Percentiles rank a stretch among this genome's conserved stretches.
These are phyloP conservation scores for Erodium maritimum DNA, from an alignment of 345 rosid genomes.

Conservation along the genomic window DNA sequence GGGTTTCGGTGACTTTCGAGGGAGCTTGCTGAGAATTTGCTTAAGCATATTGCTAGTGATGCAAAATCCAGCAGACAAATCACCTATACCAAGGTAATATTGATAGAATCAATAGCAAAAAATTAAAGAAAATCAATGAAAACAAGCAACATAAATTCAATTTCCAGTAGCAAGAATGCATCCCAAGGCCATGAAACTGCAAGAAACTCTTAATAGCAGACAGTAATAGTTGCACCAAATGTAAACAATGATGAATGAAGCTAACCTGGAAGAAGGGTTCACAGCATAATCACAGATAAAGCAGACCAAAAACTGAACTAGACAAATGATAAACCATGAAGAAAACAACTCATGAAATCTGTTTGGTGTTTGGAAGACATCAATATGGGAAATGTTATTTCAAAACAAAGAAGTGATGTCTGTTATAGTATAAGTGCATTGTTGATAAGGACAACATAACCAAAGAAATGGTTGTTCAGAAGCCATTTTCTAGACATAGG, in stretches of 20 bases:
- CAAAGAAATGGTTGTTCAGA: not conserved
- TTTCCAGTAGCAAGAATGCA: not conserved
- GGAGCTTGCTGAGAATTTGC: conserved; percentile 72
- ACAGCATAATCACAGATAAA: not conserved
- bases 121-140: not conserved
- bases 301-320: not conserved
- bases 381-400: too few species aligned
- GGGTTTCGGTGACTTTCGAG: conserved; percentile 43
- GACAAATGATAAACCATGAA: not conserved
- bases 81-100: conserved; percentile 12
- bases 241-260: not conserved
- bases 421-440: not conserved
- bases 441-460: not conserved
- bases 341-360: not conserved
- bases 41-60: conserved; percentile 42
- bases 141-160: not conserved
- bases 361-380: too few species aligned
- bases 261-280: not conserved
- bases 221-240: not conserved
- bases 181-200: not conserved
- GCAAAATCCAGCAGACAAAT: conserved; percentile 17
- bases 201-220: too few species aligned
- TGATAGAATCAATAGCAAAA: conserved; percentile 1
- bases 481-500: not conserved
- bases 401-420: too few species aligned